Evolutionary conservation across 1,284 basidiomycete species (phyloP), one percentile per base, ranked within the genome.

Genomic region (Mycena sp.): DNA sequence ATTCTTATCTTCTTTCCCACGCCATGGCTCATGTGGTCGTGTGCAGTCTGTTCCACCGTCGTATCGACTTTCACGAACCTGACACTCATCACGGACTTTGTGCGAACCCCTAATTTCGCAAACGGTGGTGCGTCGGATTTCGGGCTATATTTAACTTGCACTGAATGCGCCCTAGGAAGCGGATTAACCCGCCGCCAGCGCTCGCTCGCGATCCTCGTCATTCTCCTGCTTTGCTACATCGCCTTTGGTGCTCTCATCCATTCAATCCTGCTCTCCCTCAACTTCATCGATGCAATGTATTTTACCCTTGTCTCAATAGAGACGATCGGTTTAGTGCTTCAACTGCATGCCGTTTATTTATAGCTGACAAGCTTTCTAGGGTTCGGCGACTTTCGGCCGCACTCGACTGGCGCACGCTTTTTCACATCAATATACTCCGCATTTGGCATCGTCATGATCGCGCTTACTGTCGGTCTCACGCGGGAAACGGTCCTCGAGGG

Each of bases 101-200:
- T 85, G 6, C 76, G 74, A 16, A 93, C 88, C 0, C 81, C 85
- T 0, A 83, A 93, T 67, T 95, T 95, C 67, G 76, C 80, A 1
- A 82, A 80, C 50, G 89, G 87, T 58, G 93, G 91, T 89, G 64
- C 56, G 81, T 74, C 19, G 19, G 32, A 44, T 52, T 50, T 46
- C 23, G 23, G 29, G 32, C 51, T 19, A 23, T 12, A 43, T 55
- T 44, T 52, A 32, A 46, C 25, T 28, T 38, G n/a, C 14, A 44
- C 10, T 53, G 21, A 54, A 58, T 28, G 14, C 17, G 46, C 11
- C 38, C 26, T 53, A 91, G 90, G 90, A 2, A 92, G 89, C 59
- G 94, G 94, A 0, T 76, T 96, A 32, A 95, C 93, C 0, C 84
- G 85, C 29, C 93, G 90, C 71, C 94, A 96, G 71, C 85, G 93